phyloP scores from a whole-genome alignment of 257 asterid genomes.

The Buddleja alternifolia region DNA sequence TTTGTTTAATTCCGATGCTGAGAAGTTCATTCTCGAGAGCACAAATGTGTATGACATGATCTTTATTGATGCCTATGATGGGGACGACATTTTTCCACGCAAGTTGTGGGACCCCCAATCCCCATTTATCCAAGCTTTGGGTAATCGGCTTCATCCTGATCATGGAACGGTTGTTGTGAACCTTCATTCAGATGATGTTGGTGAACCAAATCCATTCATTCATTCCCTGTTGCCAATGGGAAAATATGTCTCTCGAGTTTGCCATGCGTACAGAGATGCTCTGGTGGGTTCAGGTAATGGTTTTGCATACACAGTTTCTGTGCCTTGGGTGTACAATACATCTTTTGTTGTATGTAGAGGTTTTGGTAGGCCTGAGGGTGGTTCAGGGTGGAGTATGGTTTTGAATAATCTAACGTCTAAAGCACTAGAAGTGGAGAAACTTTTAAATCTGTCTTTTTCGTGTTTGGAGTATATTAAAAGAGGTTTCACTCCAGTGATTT shows the following conservation, averaged over 20 bases:
- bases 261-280: conserved; percentile 55
- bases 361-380: conserved; percentile 28
- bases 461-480: conserved; percentile 65
- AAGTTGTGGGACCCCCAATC: conserved; percentile 67
- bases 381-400: conserved; percentile 37
- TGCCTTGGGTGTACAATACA: conserved; percentile 82
- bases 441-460: conserved; percentile 66
- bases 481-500: conserved; percentile 48
- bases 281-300: conserved; percentile 45
- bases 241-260: conserved; percentile 49
- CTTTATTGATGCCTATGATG: conserved; percentile 86
- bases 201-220: conserved; percentile 23
- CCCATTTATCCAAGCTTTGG: conserved; percentile 62
- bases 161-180: conserved; percentile 88
- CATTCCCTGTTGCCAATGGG: conserved; percentile 48
- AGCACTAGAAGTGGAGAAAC: conserved; percentile 60
- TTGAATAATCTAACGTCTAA: conserved; percentile 46
- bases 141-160: conserved; percentile 63
- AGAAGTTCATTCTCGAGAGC: conserved; percentile 62
- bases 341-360: conserved; percentile 78
- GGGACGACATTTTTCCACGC: conserved; percentile 77
- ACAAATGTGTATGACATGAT: conserved; percentile 62
- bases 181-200: conserved; percentile 61
- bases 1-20: conserved; percentile 69
- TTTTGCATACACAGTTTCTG: conserved; percentile 63